phyloP scores from a whole-genome alignment of 2,329 filamentous ascomycete species.

The Monilinia aucupariae region DNA sequence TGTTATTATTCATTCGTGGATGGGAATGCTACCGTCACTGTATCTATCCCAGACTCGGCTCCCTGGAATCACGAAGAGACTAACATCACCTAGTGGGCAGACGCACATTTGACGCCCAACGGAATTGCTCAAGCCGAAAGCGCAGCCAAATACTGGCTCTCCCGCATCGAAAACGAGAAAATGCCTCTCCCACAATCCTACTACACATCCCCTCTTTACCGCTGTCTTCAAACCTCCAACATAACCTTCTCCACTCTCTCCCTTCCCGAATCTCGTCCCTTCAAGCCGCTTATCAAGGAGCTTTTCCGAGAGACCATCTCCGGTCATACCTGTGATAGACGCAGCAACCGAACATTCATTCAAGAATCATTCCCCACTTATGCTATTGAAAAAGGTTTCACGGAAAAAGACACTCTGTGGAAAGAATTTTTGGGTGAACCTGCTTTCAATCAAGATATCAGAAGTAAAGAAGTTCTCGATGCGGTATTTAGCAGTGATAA shows the following conservation, averaged over 20 bases:
- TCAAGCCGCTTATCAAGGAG: conserved; percentile 58
- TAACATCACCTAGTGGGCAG: conserved; percentile 46
- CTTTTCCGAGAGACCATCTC: conserved; percentile 60
- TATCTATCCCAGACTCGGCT: background rate
- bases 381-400: conserved; percentile 55
- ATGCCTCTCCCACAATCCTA: conserved; percentile 59
- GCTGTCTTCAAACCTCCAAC: conserved; percentile 58
- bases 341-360: conserved; percentile 52
- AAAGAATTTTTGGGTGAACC: conserved; percentile 40
- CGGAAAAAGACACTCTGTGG: conserved; percentile 51
- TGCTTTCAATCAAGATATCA: conserved; percentile 43
- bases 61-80: too few relatives aligned
- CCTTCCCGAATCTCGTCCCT: conserved; percentile 47
- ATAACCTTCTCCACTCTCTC: conserved; percentile 53
- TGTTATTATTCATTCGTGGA: conserved; percentile 62
- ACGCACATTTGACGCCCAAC: conserved; percentile 54
- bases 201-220: conserved; percentile 58
- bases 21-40: conserved; percentile 53
- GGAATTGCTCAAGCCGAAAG: conserved; percentile 53
- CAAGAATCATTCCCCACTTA: conserved; percentile 47
- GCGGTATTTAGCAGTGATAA: conserved; percentile 51
- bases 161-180: conserved; percentile 46
- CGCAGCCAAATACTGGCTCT: conserved; percentile 55
- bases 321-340: conserved; percentile 63
- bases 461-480: conserved; percentile 45